Evolutionary conservation across 176 grass and related monocot genomes (phyloP), one percentile per base, ranked within the genome.

Genomic region (Oryza punctata): DNA sequence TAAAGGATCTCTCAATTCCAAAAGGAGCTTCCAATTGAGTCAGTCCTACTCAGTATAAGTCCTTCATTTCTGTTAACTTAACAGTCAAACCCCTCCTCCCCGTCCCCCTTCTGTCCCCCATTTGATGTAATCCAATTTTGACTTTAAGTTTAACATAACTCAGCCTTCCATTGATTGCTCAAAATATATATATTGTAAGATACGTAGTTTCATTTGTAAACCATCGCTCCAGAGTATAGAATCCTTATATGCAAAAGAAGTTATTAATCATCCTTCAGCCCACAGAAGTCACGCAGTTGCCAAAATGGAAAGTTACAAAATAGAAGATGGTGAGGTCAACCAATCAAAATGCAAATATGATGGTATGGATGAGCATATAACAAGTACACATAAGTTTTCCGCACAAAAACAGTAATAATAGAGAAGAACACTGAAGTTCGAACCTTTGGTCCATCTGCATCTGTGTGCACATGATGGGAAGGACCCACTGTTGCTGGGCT

Each of bases 371-470:
- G 61, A 7, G 40, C 27, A 87, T 70, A 45, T 57, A 76, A 67
- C 29, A 74, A 80, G 15, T 52, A 11, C 19, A 82, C 63, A 78
- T 11, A 41, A 41, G 10, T 41, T 41, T 40, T 41, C 40, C 40
- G 9, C 40, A 41, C 40, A 41, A 41, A 0, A 41, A 41, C 7
- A 40, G 10, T 41, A 41, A 41, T 41, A 41, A 11, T 41, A 41
- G 10, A 41, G 7, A 41, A 41, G 40, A 41, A 10, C 9, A 41
- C 40, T 41, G 77, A 44, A 81, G 73, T 63, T 78, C 44, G 19
- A 67, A 98, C 96, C 91, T 90, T 91, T 80, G 16, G 76, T 84
- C 37, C 63, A 67, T 90, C 61, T 70, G 24, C 21, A 78, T 50
- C 61, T 35, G 65, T 67, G 27, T 70, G 38, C 0, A 30, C 37